Evolutionary conservation across 2,329 filamentous ascomycete genomes (phyloP).

Genomic region (Lachnellula arida): DNA sequence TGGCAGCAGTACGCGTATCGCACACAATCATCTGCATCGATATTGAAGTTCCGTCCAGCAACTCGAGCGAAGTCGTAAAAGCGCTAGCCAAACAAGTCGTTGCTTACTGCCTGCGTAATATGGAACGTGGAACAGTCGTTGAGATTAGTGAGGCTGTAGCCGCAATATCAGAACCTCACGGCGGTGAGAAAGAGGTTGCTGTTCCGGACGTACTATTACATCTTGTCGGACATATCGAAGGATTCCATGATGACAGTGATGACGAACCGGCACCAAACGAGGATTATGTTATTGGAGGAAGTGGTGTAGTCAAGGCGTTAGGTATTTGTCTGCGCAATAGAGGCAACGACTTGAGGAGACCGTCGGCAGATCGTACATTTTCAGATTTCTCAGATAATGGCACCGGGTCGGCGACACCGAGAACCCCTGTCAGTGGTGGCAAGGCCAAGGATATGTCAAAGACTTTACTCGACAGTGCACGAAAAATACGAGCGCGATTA

Average conservation of each 20-base stretch:
- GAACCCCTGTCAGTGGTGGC: constrained; percentile 40
- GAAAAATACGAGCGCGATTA: constrained; percentile 79
- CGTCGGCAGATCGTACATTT: constrained; percentile 24
- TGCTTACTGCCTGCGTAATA: constrained; percentile 86
- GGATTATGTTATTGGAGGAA: constrained; percentile 93
- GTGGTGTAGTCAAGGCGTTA: constrained; percentile 89
- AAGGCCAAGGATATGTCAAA: constrained; percentile 93
- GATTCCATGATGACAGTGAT: constrained; percentile 38
- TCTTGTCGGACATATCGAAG: constrained; percentile 67
- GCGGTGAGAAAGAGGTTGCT: constrained; percentile 48
- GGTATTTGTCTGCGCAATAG: constrained; percentile 85
- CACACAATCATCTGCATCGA: constrained; percentile 82
- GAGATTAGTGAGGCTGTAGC: constrained; percentile 48
- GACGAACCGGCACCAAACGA: constrained; percentile 74
- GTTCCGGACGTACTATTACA: constrained; percentile 82
- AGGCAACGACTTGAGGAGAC: constrained; percentile 54
- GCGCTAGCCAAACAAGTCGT: constrained; percentile 92
- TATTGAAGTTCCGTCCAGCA: constrained; percentile 76
- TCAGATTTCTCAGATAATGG: constrained; percentile 23
- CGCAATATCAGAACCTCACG: constrained; percentile 33
- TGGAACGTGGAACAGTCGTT: constrained; percentile 71
- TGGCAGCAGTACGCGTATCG: constrained; percentile 82
- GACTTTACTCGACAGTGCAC: constrained; percentile 77
- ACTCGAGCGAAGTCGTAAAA: constrained; percentile 86
- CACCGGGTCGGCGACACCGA: constrained; percentile 44